phyloP scores from a whole-genome alignment of 176 grass and related monocot genomes.

The Triticum dicoccoides region DNA sequence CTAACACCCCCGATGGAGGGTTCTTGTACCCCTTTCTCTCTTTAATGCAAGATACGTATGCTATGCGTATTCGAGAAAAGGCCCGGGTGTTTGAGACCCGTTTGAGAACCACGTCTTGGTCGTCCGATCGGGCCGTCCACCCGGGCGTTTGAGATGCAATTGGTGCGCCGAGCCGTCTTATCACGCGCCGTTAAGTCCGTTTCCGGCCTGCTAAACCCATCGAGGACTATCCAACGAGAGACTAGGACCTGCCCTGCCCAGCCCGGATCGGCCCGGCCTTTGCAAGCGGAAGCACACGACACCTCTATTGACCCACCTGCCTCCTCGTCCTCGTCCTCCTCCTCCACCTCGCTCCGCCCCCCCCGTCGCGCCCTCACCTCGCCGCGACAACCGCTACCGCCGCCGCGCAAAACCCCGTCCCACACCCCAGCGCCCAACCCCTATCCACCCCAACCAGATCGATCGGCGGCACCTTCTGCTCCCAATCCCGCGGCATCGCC shows the following conservation, averaged over 20 bases:
- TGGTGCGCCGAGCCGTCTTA: no score
- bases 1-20: no score
- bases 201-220: not conserved
- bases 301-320: slow-evolving; percentile 19
- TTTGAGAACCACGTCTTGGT: no score
- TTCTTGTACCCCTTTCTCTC: no score
- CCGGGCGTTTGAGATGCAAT: no score
- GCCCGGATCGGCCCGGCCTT: not conserved
- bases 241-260: not conserved
- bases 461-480: not conserved
- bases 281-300: not conserved
- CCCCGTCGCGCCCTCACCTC: not conserved
- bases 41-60: no score
- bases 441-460: not conserved
- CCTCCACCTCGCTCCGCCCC: not conserved
- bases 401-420: not conserved
- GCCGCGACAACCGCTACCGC: slow-evolving; percentile 11
- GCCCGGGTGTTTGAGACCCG: no score
- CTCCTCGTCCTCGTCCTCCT: not conserved
- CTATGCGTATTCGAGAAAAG: no score
- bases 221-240: not conserved
- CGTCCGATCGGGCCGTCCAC: no score
- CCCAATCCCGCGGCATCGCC: not conserved
- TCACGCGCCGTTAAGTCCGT: not conserved
- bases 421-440: not conserved